phyloP scores from a whole-genome alignment of 129 eudicot species.

The Lactuca saligna region DNA sequence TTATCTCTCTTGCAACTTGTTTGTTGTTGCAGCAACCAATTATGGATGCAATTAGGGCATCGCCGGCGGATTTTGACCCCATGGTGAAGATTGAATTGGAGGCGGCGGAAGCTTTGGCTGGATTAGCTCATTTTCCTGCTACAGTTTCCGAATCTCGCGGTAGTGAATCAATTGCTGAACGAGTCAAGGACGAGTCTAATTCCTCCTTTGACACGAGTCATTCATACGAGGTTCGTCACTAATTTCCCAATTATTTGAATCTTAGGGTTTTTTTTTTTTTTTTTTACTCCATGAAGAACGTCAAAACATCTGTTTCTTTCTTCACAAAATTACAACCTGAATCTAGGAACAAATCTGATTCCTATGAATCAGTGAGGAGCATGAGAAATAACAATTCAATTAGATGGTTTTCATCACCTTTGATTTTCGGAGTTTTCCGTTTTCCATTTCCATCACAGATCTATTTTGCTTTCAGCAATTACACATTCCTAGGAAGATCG shows the following conservation, averaged over 20 bases:
- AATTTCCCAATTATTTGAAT: neutral
- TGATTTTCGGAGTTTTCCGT: neutral
- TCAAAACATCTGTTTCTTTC: neutral
- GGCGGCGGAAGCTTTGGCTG: slow-evolving; percentile 75
- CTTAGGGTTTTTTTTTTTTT: neutral
- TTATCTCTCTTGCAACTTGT: slow-evolving; percentile 3
- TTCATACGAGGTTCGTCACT: slow-evolving; percentile 24
- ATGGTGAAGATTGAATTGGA: slow-evolving; percentile 59
- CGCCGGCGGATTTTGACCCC: slow-evolving; percentile 16
- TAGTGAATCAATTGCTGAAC: slow-evolving; percentile 21
- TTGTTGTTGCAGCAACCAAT: too few species aligned
- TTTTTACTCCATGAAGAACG: neutral
- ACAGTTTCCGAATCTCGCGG: slow-evolving; percentile 16
- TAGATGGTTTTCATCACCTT: neutral
- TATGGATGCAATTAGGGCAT: neutral
- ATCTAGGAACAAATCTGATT: too few species aligned
- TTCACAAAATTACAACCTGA: neutral
- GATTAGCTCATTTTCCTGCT: slow-evolving; percentile 38
- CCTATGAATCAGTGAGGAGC: too few species aligned
- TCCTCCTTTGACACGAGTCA: slow-evolving; percentile 6
- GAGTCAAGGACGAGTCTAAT: slow-evolving; percentile 26
- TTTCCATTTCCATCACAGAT: neutral
- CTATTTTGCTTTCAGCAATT: neutral
- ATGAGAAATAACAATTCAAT: neutral
- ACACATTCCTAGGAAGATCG: neutral